A percentile compares a stretch with the other conserved stretches of the same genome.
Evolutionary conservation across 73 alveolate species (phyloP).

Genomic region (Paramecium biaurelia): DNA sequence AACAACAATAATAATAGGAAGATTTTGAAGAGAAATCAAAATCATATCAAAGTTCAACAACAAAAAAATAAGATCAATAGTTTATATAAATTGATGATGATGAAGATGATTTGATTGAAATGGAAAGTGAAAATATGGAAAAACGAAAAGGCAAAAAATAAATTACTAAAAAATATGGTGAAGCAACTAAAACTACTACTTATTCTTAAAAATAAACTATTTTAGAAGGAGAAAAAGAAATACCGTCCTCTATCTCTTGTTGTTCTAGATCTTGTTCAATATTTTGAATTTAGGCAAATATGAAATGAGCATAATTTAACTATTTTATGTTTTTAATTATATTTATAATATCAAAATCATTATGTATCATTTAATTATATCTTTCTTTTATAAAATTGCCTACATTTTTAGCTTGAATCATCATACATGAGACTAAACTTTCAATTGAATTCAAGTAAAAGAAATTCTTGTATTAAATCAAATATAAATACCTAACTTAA

Average conservation of each 20-base stretch:
- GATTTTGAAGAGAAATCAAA: background rate
- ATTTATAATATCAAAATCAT: background rate
- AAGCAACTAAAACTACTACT: conserved; percentile 27
- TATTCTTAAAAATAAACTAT: conserved; percentile 14
- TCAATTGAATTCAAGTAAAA: conserved; percentile 25
- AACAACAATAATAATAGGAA: background rate
- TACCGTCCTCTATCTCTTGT: background rate
- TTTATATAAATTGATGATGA: background rate
- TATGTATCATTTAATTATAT: background rate
- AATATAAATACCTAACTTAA: background rate
- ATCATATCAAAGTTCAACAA: conserved; percentile 10
- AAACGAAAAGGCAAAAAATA: background rate
- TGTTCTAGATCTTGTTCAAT: conserved; percentile 25
- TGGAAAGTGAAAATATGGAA: background rate
- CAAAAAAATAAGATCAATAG: background rate
- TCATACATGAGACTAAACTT: conserved; percentile 30
- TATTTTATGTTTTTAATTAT: background rate
- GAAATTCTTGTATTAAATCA: background rate
- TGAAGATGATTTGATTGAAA: conserved; percentile 1
- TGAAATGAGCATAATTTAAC: background rate
- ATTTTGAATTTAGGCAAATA: background rate
- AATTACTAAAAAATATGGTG: conserved; percentile 15
- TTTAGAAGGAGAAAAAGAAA: conserved; percentile 36
- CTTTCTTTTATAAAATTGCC: background rate
- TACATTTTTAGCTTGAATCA: conserved; percentile 9